Conservation (phyloP, 1,284 basidiomycete species). For the Wallemia ichthyophaga region DNA sequence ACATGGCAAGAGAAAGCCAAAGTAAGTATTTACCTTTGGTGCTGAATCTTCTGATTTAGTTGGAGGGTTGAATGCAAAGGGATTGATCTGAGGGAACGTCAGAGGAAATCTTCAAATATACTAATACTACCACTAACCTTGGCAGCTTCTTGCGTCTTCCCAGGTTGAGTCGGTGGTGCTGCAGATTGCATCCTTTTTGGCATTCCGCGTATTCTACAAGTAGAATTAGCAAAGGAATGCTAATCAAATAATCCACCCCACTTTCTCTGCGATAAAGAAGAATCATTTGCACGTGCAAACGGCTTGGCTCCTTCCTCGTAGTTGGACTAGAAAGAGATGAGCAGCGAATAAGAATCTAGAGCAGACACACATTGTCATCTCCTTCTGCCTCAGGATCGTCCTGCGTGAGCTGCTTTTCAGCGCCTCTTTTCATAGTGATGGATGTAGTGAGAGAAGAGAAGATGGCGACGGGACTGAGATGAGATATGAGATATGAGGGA, state of each 20-base stretch:
- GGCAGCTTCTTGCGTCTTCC: neutral
- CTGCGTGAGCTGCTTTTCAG: conserved; percentile 1
- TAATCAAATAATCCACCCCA: neutral
- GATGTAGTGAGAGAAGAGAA: neutral
- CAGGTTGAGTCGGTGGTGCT: neutral
- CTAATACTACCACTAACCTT: no score
- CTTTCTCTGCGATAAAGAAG: neutral
- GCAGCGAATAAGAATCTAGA: neutral
- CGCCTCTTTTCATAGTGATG: neutral
- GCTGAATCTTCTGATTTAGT: no score
- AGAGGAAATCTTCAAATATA: no score
- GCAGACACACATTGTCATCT: neutral
- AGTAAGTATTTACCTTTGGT: no score
- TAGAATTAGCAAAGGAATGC: neutral
- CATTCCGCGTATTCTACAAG: neutral
- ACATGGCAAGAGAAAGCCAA: no score
- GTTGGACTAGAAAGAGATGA: neutral
- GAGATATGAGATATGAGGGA: no score
- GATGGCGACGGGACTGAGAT: neutral
- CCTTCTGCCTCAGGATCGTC: neutral
- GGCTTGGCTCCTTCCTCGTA: neutral
- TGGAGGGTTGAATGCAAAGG: no score
- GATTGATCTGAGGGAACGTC: no score
- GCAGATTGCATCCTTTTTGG: neutral
- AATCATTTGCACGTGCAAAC: neutral